Conservation (phyloP, 306 rosid species). For the Cucumis hystrix region DNA sequence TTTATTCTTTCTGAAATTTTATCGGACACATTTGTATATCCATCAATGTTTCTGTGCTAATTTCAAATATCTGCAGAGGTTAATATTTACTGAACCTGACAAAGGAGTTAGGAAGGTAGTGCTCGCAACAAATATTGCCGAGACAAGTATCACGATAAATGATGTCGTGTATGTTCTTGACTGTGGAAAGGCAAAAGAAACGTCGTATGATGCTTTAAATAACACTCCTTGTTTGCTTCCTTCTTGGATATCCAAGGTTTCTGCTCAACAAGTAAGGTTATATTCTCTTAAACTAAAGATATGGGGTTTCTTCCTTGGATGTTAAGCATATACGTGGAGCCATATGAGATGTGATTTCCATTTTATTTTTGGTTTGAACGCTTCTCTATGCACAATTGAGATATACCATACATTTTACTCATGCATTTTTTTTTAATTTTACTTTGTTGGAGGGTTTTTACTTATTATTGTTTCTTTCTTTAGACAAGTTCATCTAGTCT, state of each 20-base stretch:
- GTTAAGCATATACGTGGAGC: background rate
- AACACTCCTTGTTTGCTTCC: slow-evolving; percentile 98
- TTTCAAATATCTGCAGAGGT: slow-evolving; percentile 51
- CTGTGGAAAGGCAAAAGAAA: slow-evolving; percentile 98
- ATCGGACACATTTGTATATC: slow-evolving; percentile 3
- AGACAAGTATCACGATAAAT: slow-evolving; percentile 88
- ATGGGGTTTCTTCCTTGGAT: background rate
- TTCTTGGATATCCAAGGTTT: slow-evolving; percentile 95
- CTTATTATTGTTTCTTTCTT: too few relatives aligned
- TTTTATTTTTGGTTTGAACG: background rate
- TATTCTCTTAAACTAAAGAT: slow-evolving; percentile 21
- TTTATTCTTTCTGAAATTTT: background rate
- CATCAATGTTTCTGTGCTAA: slow-evolving; percentile 7
- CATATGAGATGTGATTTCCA: background rate
- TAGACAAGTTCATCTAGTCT: background rate
- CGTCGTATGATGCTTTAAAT: slow-evolving; percentile 91
- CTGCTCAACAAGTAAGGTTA: slow-evolving; percentile 80
- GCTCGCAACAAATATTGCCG: slow-evolving; percentile 92
- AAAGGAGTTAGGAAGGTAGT: slow-evolving; percentile 87
- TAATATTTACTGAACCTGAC: slow-evolving; percentile 72
- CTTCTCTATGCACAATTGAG: background rate
- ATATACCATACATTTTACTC: background rate
- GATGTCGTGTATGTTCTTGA: slow-evolving; percentile 90
- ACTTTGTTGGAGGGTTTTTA: background rate
- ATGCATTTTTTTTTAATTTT: background rate